Conservation (phyloP, 768 basidiomycete species). For the Lactifluus hygrophoroides region DNA sequence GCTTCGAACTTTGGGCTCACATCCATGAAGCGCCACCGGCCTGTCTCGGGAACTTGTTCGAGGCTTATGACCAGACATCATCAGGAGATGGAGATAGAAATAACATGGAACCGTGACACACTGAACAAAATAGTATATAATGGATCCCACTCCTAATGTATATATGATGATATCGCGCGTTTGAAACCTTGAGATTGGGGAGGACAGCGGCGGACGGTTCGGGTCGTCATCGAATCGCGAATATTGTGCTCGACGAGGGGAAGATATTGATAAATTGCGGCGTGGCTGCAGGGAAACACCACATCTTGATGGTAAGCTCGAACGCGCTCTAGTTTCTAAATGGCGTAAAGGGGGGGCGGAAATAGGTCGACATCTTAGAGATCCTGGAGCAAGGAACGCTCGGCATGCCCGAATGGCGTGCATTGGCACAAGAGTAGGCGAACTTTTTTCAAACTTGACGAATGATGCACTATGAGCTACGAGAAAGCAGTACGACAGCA, state of each 20-base stretch:
- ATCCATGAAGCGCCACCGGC: conserved; percentile 86
- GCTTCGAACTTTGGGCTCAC: conserved; percentile 50
- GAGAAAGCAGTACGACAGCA: too few species aligned
- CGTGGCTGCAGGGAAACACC: not conserved
- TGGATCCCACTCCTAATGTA: conserved; percentile 11
- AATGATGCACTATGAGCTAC: not conserved
- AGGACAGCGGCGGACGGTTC: not conserved
- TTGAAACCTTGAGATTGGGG: not conserved
- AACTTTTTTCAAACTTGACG: too few species aligned
- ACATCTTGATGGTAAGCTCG: not conserved
- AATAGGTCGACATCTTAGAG: not conserved
- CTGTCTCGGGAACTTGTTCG: conserved; percentile 80
- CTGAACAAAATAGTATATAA: conserved; percentile 27
- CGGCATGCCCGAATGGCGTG: not conserved
- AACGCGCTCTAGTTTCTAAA: not conserved
- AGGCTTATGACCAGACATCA: conserved; percentile 38
- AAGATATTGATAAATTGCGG: not conserved
- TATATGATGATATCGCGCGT: conserved; percentile 18
- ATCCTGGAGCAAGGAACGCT: not conserved
- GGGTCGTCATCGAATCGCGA: conserved; percentile 13
- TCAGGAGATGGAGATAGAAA: not conserved
- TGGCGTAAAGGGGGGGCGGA: not conserved
- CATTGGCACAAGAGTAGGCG: not conserved
- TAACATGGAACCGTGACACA: conserved; percentile 18
- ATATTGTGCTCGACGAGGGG: conserved; percentile 12